Base-by-base conservation (phyloP, 805 yeast species). In the Schwanniomyces pseudopolymorphus region DNA sequence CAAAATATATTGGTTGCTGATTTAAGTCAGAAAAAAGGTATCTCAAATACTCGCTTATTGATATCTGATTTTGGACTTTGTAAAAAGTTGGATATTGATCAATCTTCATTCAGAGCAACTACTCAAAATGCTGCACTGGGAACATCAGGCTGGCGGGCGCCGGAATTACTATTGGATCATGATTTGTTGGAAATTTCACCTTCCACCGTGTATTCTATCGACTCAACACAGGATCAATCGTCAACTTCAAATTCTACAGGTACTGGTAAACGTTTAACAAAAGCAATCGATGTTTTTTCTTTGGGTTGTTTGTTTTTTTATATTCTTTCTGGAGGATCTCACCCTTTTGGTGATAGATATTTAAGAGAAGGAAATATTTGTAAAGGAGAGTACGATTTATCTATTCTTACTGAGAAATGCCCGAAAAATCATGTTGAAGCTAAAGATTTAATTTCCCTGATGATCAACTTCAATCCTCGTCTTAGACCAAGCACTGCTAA, bases 101-200 rank as follows among this genome's bases (percentile, higher is more conserved):
- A 94, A 64, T 87, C 96, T 1, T 88, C 96, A 1, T 92, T 92
- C 64, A 78, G 92, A 51, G 96, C 97, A 0, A 92, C 96, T 0
- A 85, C 94, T 0, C 90, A 89, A 27, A 84, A 89, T 57, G 95
- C 96, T 16, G 96, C 97, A 0, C 69, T 69, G 50, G 99, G 99
- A 1, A 94, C 99, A 0, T 81, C 94, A 3, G 99, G 99, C 3
- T 94, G 99, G 99, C 79, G 97, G 56, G 98, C 99, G 0, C 99
- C 99, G 0, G 99, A 94, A 58, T 64, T 89, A 27, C 66, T 89
- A 31, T 63, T 78, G 20, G 60, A 64, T 45, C 67, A 67, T 37
- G 73, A 70, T 45, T 57, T 69, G 42, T 46, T 57, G 9, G 75
- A 71, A 47, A 67, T 70, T 5, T 66, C 75, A 1, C 72, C 75